Percentiles rank a stretch among this genome's conserved stretches.
These are phyloP conservation scores for Hypoxylon rubiginosum DNA, from an alignment of 2,329 filamentous ascomycete species.

Conservation along the genomic window DNA sequence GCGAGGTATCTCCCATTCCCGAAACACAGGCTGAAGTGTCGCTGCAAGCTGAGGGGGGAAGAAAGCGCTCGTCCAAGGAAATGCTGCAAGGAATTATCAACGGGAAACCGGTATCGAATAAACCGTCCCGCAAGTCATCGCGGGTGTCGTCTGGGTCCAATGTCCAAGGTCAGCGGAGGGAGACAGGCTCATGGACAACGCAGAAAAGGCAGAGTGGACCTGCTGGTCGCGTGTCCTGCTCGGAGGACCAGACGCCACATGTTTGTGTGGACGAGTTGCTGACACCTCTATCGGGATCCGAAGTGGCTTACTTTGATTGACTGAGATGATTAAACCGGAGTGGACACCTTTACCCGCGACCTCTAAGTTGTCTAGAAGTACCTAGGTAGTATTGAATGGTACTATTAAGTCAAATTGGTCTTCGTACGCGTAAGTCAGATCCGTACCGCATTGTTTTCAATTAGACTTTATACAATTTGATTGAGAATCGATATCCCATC, in stretches of 20 bases:
- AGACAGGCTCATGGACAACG: conserved; percentile 7
- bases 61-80: conserved; percentile 40
- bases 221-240: conserved; percentile 36
- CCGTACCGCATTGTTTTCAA: neutral
- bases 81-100: conserved; percentile 46
- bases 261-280: conserved; percentile 44
- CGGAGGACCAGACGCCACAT: conserved; percentile 44
- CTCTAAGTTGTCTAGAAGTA: neutral
- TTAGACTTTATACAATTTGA: neutral
- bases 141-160: neutral
- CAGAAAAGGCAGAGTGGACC: conserved; percentile 10
- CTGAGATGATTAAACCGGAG: conserved; percentile 1
- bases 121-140: conserved; percentile 30
- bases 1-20: conserved; percentile 5
- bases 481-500: neutral
- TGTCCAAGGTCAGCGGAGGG: conserved; percentile 6
- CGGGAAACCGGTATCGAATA: conserved; percentile 19
- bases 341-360: neutral
- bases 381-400: neutral
- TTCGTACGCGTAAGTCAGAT: neutral
- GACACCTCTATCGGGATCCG: conserved; percentile 32
- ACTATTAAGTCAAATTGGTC: neutral
- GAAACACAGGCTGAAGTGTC: conserved; percentile 23
- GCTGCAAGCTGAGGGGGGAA: conserved; percentile 9
- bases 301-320: conserved; percentile 21